Evolutionary conservation across 1,139 yeast genomes (phyloP), one percentile per base, ranked within the genome.

Genomic region (Saccharomyces hybrid): DNA sequence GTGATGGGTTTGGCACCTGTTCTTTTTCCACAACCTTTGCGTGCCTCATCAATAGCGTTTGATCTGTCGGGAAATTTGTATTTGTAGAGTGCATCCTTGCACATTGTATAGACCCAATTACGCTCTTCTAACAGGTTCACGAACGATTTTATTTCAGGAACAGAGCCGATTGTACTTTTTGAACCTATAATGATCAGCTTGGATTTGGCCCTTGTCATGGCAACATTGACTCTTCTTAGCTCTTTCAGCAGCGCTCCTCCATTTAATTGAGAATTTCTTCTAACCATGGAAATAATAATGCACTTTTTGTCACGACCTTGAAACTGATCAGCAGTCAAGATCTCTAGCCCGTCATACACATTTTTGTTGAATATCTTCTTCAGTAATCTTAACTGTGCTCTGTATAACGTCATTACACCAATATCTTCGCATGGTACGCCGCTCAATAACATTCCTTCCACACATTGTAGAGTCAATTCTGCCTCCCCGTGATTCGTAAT

Each of bases 241-340:
- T 93, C 99, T 57, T 80, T 82, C 46, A 93, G 72, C 52, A 93
- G 74, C 46, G 87, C 88, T 0, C 99, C 98, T 1, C 87, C 83
- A 53, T 76, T 77, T 13, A 77, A 75, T n/a, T 80, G 79, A 2
- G 74, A 73, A 65, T 91, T 93, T 1, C 96, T 85, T 48, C 96
- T 76, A 3, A 91, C 98, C 59, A 93, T 72, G 0, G 98, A 90
- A 5, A 95, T 82, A 2, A 95, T 81, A 13, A 95, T 83, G 63
- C 96, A 85, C 51, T 90, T 95, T 68, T 90, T 93, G 68, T 95
- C 99, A 54, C 97, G 78, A 0, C 99, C 99, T 71, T 95, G 99
- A 61, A 87, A 93, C 60, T 88, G 93, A 69, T 95, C 99, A 0
- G 97, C 98, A 0, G 99, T 95, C 57, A 93, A 73, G 27, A 88